Evolutionary conservation across 352 stramenopile species (phyloP), one percentile per base, ranked within the genome.

Genomic region (Aphanomyces euteiches): DNA sequence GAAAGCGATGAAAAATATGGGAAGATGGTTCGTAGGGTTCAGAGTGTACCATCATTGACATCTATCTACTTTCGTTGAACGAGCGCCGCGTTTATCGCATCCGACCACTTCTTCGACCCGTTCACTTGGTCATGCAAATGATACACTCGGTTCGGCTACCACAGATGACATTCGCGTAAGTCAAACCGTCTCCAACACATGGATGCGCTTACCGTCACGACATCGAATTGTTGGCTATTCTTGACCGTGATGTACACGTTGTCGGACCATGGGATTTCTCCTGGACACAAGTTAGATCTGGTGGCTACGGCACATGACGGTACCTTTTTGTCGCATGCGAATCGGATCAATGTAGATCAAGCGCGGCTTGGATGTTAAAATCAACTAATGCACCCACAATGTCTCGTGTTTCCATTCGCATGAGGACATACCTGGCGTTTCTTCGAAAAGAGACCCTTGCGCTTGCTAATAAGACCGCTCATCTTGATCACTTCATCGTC

Each of bases 311-410:
- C 47, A 59, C 37, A 69, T 57, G 36, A 37, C 15, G 8, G 34
- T 40, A 80, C 77, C 85, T 74, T 95, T 93, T 77, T 95, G 87
- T 77, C 88, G 88, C 87, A 93, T 95, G 81, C 87, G 87, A 78
- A 93, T 93, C 56, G 87, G 79, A 66, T 95, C 87, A 73, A 95
- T 95, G 84, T 95, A 95, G 73, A 95, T 95, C 76, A 95, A 75
- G 45, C 87, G 85, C 40, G 87, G 87, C 74, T 86, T 89, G 0
- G 87, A 93, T 37, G 87, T 95, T 63, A 95, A 73, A 67, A 95
- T 91, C 60, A 95, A 75, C 77, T 90, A 63, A 6, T 28, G 28
- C 28, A 28, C 28, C 28, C 28, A 28, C 28, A 28, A 28, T 28
- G 28, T 28, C 28, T 28, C 28, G 37, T 47, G 4, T 13, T 1